phyloP scores from a whole-genome alignment of 192 early-diverging fungal species.

The Coemansia sp. region DNA sequence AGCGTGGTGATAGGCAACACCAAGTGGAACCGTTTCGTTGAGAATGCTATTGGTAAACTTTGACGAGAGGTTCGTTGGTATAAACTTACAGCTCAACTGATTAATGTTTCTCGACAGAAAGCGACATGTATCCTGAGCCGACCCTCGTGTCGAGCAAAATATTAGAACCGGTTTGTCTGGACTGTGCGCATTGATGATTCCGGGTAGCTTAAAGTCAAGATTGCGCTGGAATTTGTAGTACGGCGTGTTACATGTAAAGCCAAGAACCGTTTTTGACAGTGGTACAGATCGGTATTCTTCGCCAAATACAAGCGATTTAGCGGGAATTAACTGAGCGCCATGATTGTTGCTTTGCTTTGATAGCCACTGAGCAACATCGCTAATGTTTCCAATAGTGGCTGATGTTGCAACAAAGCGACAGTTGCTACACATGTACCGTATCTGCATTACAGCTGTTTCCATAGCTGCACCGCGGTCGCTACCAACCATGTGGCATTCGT shows the following conservation, averaged over 20 bases:
- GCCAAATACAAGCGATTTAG: slow-evolving; percentile 57
- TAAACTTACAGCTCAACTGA: slow-evolving; percentile 8
- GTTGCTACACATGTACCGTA: slow-evolving; percentile 22
- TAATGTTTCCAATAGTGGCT: slow-evolving; percentile 69
- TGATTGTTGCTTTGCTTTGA: slow-evolving; percentile 8
- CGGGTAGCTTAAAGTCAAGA: slow-evolving; percentile 54
- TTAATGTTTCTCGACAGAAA: slow-evolving; percentile 21
- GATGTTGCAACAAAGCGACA: slow-evolving; percentile 61
- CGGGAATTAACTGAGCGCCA: slow-evolving; percentile 5
- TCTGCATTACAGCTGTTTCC: slow-evolving; percentile 59
- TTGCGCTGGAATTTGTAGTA: slow-evolving; percentile 59
- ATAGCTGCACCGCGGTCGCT: slow-evolving; percentile 60
- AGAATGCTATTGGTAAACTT: slow-evolving; percentile 31
- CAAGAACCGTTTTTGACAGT: slow-evolving; percentile 55
- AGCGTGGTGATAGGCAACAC: slow-evolving; percentile 70
- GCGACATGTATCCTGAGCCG: slow-evolving; percentile 39
- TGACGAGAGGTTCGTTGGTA: slow-evolving; percentile 14
- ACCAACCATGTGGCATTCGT: slow-evolving; percentile 70
- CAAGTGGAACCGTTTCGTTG: slow-evolving; percentile 51
- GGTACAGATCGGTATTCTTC: slow-evolving; percentile 68
- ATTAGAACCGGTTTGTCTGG: slow-evolving; percentile 28
- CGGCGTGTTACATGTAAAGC: slow-evolving; percentile 36
- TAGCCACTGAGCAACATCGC: slow-evolving; percentile 69
- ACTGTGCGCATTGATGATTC: slow-evolving; percentile 33
- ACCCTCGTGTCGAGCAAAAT: slow-evolving; percentile 51